phyloP scores from a whole-genome alignment of 208 protist species.

The Tritrichomonas musculus region DNA sequence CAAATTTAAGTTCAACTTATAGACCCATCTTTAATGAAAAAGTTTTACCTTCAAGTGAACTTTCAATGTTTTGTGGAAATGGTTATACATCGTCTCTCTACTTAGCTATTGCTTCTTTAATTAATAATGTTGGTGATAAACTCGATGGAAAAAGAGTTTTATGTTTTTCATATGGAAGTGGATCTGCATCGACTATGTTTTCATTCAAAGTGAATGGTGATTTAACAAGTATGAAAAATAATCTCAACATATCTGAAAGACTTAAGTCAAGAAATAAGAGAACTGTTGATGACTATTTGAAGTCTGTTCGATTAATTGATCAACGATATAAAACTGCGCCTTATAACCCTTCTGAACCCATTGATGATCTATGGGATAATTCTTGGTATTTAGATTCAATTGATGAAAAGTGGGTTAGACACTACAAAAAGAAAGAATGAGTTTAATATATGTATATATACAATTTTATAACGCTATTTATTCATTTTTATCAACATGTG shows the following conservation, averaged over 20 bases:
- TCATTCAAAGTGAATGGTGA: constrained; percentile 43
- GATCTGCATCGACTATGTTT: constrained; percentile 65
- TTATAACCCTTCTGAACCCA: background rate
- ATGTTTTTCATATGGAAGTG: constrained; percentile 73
- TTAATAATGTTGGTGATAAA: constrained; percentile 40
- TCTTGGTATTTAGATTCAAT: background rate
- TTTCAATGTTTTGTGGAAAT: constrained; percentile 67
- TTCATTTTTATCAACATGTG: too few relatives aligned
- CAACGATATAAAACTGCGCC: background rate
- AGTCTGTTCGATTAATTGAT: background rate
- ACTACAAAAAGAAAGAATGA: constrained; percentile 10
- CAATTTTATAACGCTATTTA: too few relatives aligned
- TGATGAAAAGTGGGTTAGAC: background rate
- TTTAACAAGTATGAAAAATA: background rate
- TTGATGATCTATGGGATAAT: background rate
- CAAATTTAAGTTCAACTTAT: background rate
- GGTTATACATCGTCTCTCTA: constrained; percentile 72
- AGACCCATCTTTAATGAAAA: constrained; percentile 54
- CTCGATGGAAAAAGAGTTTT: constrained; percentile 58
- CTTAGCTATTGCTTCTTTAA: constrained; percentile 62
- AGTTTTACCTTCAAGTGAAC: constrained; percentile 50
- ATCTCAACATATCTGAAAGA: background rate
- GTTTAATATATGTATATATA: background rate
- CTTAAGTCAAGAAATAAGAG: background rate
- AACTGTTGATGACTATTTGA: background rate